Evolutionary conservation across 2,329 filamentous ascomycete genomes (phyloP), one percentile per base, ranked within the genome.

Genomic region (Apiospora malaysiana): DNA sequence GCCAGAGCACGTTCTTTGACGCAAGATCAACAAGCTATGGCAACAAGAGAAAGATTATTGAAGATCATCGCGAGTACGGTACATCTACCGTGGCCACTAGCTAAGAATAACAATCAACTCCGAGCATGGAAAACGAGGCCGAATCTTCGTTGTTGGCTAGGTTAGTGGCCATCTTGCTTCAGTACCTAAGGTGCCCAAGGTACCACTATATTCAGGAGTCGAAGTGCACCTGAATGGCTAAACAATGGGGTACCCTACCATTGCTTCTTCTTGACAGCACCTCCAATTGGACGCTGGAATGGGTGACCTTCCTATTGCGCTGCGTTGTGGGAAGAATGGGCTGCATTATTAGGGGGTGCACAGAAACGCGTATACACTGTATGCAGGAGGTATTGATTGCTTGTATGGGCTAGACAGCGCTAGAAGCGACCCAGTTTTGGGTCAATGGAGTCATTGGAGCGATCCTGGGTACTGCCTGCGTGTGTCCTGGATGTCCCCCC

Each of bases 151-250:
- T 47, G 45, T n/a, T 47, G 6, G 56, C 56, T 63, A 63, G 6
- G 56, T 32, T 63, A 63, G 56, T n/a, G 56, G 56, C 56, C 56
- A 63, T 63, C 56, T 63, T 63, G 56, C 56, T 40, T 63, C 56
- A 63, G 56, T 40, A 32, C 32, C 6, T 32, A 32, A 32, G 32
- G 32, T 32, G 32, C 32, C 32, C n/a, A n/a, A n/a, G n/a, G n/a
- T 32, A 32, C 32, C 32, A 32, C 32, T 32, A 63, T 40, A 63
- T 18, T 14, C 16, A 32, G 49, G 27, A 56, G 25, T 32, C 25
- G 9, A 27, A 16, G 49, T 27, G 49, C 25, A 27, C 23, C 47
- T 12, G 49, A 56, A 56, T 27, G 25, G 49, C 49, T 51, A 23
- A 23, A 49, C 47, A 32, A 32, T 6, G 47, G 47, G 47, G 47